Evolutionary conservation across 768 basidiomycete species (phyloP), one percentile per base, ranked within the genome.

Genomic region (Tephrocybe sp.): DNA sequence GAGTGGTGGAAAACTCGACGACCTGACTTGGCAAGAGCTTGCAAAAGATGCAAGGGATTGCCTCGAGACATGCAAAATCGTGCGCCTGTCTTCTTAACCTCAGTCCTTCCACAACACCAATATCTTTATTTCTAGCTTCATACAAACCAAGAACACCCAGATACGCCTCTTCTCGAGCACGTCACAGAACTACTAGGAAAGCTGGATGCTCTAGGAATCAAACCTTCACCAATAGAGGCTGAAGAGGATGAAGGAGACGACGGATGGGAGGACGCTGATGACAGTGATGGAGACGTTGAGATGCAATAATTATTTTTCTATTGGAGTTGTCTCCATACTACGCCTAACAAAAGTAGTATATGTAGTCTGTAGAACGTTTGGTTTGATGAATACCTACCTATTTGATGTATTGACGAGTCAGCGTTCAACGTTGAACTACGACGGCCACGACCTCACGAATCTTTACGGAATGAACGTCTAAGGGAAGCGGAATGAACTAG

Each of bases 11-110:
- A 76, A 66, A 30, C 49, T 76, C 24, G 76, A 77, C 29, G 80
- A 76, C 15, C 58, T 86, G 54, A 78, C 78, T 3, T 88, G 86
- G 81, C 76, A 87, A 61, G 91, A 94, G 54, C 80, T 93, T 38
- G 86, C 82, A 5, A 79, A 77, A 47, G 90, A 94, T 61, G 72
- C 90, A 0, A 72, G 88, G 53, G 86, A 92, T 61, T 89, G 89
- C 61, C 64, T 95, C 49, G 86, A 91, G 53, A 91, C 88, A 7
- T 93, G 91, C 67, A 79, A 84, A 68, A 80, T 76, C 64, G 91
- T 91, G 47, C 52, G 82, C 69, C n/a, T 48, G 15, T 16, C 45
- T 37, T 33, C 48, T 55, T 19, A 11, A 31, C 37, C 47, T 41
- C 42, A 8, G 16, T 34, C 38, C 37, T 19, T 38, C 5, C 44